Evolutionary conservation across 495 filamentous ascomycete species (phyloP), one percentile per base, ranked within the genome.

Genomic region (Schizothecium vesticola): DNA sequence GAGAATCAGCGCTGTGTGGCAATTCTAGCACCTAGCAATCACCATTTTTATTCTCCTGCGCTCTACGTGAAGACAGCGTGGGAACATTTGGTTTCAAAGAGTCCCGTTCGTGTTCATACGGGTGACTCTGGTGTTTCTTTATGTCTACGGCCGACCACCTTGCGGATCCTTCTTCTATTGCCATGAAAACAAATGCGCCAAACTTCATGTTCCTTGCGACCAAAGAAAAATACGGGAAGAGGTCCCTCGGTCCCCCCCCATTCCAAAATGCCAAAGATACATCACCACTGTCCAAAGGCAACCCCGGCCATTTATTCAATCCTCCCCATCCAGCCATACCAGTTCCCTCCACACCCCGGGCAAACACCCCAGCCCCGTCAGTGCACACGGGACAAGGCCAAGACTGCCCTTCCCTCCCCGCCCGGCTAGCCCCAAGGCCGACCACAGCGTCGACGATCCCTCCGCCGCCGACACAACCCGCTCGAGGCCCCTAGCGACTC

Each of bases 281-380:
- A 28, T n/a, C n/a, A 28, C 6, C 26, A 28, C 26, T 6, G 26
- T 28, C 59, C 59, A n/a, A n/a, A n/a, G n/a, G 19, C 1, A 28
- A 19, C 24, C 26, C 12, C 24, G 5, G 25, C 23, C 51, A 25
- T 28, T 5, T 19, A 26, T 19, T 16, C 33, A 16, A 29, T 36
- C 58, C 12, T 29, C 26, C 22, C 31, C 59, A 3, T n/a, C 22
- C 59, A 63, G 24, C 64, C 26, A 8, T 16, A 58, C 55, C 21
- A 72, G 24, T 19, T 21, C 67, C 56, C 67, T 65, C 51, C 62
- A 66, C 31, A 69, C 24, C 36, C 33, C 9, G 0, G 70, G 67
- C 16, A 72, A 13, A 61, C 70, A 67, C 25, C 70, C 70, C 23
- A 64, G 28, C 0, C 67, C 70, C 22, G 58, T 59, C 65, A 72